Base-by-base conservation (phyloP, 75 land plant species). In the Larix kaempferi region DNA sequence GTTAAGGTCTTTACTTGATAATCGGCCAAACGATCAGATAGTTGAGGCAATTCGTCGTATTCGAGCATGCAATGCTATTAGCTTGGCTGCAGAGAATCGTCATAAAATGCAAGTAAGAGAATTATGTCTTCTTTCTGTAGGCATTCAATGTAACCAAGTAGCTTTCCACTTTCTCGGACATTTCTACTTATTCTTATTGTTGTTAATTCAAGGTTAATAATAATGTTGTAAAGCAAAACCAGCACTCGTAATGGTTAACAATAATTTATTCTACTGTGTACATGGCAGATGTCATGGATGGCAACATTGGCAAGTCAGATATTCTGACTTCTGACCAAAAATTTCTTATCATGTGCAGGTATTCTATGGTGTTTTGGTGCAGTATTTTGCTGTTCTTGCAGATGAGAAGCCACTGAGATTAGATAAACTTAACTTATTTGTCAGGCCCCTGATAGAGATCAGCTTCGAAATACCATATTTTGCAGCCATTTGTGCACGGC, bases 401-500 rank as follows among this genome's bases (percentile, higher is more conserved):
- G 84, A 78, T 69, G 84, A 83, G 71, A 89, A 82, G 29, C 93
- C 93, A 39, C 27, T 89, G 49, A 84, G 81, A 56, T 55, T 94
- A 25, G 83, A 85, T 63, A 74, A 84, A 60, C 22, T 96, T 1
- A 87, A 96, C 85, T 59, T 85, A 74, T 75, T 96, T 49, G 88
- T 89, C 23, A 92, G 84, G 76, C 98, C 99, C 65, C 73, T 96
- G 71, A 82, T 96, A 76, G 98, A 96, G 74, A 88, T 96, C 81
- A 92, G 93, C 79, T 60, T 74, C 37, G 95, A 96, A 79, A 84
- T 89, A 59, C 99, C 93, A 73, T 94, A 90, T 76, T 96, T 84
- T 84, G 91, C 99, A 71, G 98, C 99, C 54, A 83, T 87, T 54
- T 96, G 99, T 89, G 98, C 99, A 49, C 91, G 98, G 29, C 76